Base-by-base conservation (phyloP, 2,329 filamentous ascomycete genomes). In the Aureobasidium sp. region DNA sequence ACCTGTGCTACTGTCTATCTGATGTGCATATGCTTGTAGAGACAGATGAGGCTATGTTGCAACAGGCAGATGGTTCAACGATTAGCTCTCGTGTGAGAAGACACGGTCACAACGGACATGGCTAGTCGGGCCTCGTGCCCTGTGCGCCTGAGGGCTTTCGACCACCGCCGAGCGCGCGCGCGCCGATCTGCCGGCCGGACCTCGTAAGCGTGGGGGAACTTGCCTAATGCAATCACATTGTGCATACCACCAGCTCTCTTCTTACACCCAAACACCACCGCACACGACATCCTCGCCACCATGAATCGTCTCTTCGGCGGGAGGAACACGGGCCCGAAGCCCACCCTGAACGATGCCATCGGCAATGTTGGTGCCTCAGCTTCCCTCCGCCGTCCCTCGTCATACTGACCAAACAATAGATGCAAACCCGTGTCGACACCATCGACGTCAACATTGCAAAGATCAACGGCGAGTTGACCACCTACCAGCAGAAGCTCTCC, bases 231-330 rank as follows among this genome's bases (percentile, higher is more conserved):
- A 24, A 44, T 22, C 40, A 22, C 19, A 17, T 52, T 52, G 49
- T 52, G 49, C 49, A 52, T 52, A 44, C 52, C 3, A 24, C 49
- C 49, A 24, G 17, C 31, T n/a, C 6, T 24, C 33, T 39, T n/a
- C 3, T n/a, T 5, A 39, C 49, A 39, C 19, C 22, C 37, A 35
- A 33, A 22, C 49, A 39, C n/a, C 48, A 35, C 3, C 45, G 3
- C 47, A 35, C 29, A 35, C 45, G 24, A 48, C 45, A 4, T 9
- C 39, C 49, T 31, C 22, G 31, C 12, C 76, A 81, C 61, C 66
- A 97, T 99, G 94, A 97, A 99, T 76, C 90, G 94, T 70, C 83
- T 99, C 69, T 99, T 99, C 75, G 94, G 94, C 73, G 84, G 88
- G 69, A 94, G 92, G 78, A 88, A 84, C 77, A 87, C 89, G 67